Evolutionary conservation across 805 yeast genomes (phyloP), one percentile per base, ranked within the genome.

Genomic region (Candida fluviatilis): DNA sequence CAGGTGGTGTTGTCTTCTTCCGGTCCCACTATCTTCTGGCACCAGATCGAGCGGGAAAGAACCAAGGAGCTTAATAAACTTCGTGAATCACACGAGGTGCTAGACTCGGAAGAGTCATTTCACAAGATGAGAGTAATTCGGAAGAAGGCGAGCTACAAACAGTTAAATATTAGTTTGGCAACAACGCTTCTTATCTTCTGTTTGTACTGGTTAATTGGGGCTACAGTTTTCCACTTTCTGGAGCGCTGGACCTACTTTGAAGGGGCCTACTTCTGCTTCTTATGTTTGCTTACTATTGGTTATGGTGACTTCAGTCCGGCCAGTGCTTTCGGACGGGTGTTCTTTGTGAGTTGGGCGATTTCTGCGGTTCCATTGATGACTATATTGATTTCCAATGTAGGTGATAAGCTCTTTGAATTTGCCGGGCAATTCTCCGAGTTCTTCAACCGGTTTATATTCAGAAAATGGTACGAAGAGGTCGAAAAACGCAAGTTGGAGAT

Each of bases 291-390:
- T 5, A 85, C 96, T 0, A 83, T 89, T 39, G 96, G 96, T 1
- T 87, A 84, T 58, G 96, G 96, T 21, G 89, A 82, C 52, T 79
- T 66, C 48, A 67, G 78, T 1, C 95, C 95, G 1, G 40, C 35
- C 1, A 59, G 80, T 0, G 60, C 80, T 1, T 81, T 84, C 4
- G 95, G 95, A 1, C 62, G 83, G 30, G 74, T 82, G 1, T 77
- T 87, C 47, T 88, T 88, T 50, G 78, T 85, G 5, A 60, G 78
- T 7, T 89, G 96, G 96, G 83, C 89, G 0, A 55, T 89, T 15
- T 65, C 79, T 5, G 95, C 96, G 0, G 82, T 89, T 16, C 96
- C 96, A 1, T 66, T 87, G 36, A 87, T 88, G 95, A 84, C 95
- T 2, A 80, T 82, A 13, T 67, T 87, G 39, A 77, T 87, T 28